These are phyloP conservation scores for Trichosporon asahii DNA, from an alignment of 1,284 basidiomycete genomes.

Conservation along the genomic window DNA sequence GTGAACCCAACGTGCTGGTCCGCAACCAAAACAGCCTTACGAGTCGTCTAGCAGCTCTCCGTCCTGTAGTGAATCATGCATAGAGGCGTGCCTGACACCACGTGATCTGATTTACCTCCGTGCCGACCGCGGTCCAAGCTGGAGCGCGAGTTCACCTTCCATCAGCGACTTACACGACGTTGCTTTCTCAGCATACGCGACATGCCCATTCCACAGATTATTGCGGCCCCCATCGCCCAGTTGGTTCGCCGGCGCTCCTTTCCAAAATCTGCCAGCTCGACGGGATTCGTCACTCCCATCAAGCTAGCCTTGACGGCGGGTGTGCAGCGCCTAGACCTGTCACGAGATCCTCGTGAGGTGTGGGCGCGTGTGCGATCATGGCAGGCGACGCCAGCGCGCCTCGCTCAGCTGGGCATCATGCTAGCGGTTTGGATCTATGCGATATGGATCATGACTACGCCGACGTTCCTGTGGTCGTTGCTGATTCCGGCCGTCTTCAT, in stretches of 20 bases:
- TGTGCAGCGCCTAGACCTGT: constrained; percentile 66
- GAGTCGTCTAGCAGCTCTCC: constrained; percentile 48
- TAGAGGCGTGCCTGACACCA: too few relatives aligned
- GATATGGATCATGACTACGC: constrained; percentile 65
- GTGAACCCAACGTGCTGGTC: constrained; percentile 52
- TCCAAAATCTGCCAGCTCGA: neutral
- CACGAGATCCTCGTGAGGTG: constrained; percentile 66
- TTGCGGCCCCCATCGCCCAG: constrained; percentile 1
- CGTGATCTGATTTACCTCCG: neutral
- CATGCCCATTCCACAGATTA: constrained; percentile 3
- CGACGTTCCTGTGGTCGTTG: constrained; percentile 68
- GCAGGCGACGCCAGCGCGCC: constrained; percentile 61
- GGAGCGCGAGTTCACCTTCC: neutral
- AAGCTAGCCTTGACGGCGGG: constrained; percentile 44
- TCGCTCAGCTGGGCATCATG: constrained; percentile 61
- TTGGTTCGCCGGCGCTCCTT: constrained; percentile 1
- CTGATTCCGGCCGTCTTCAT: constrained; percentile 71
- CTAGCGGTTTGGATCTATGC: constrained; percentile 64
- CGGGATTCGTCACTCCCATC: constrained; percentile 33
- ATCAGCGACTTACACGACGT: too few relatives aligned
- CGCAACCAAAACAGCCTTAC: constrained; percentile 53
- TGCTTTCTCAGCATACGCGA: too few relatives aligned
- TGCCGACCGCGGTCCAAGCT: neutral
- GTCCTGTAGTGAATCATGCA: neutral
- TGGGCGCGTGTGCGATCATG: constrained; percentile 63